Percentiles rank a stretch among this genome's conserved stretches.
Conservation (phyloP, 2,329 filamentous ascomycete genomes). For the Aspergillus novoparasiticus region DNA sequence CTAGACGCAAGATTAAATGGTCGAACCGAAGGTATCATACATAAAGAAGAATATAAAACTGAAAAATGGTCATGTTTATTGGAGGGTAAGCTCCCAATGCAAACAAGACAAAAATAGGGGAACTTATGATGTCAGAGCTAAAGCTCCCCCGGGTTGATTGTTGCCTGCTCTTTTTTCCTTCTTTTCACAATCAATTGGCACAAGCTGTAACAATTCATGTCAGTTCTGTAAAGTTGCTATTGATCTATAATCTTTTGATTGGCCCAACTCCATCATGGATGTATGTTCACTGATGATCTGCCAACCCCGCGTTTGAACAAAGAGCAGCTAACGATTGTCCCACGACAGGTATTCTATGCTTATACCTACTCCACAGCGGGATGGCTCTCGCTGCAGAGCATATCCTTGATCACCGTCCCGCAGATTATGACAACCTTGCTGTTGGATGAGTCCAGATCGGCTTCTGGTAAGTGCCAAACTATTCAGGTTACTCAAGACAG, state of each 20-base stretch:
- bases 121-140: background rate
- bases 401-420: conserved; percentile 62
- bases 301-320: background rate
- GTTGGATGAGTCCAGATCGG: conserved; percentile 58
- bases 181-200: background rate
- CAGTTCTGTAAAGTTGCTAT: background rate
- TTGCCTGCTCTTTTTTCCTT: background rate
- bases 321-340: conserved; percentile 12
- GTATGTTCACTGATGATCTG: conserved; percentile 13
- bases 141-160: background rate
- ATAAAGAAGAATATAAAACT: background rate
- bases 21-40: background rate
- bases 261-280: conserved; percentile 19
- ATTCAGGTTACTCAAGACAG: background rate
- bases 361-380: conserved; percentile 49
- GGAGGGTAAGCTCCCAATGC: background rate
- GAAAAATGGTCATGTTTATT: background rate
- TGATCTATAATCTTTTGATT: background rate
- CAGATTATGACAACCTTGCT: conserved; percentile 64
- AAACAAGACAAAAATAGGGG: background rate
- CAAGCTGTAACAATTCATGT: background rate
- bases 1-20: background rate
- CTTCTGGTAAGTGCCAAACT: conserved; percentile 50
- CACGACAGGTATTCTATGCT: conserved; percentile 45
- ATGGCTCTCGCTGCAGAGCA: conserved; percentile 48